Percentiles rank a stretch among this genome's conserved stretches.
Conservation (phyloP, 495 filamentous ascomycete genomes). For the Thermothielavioides terrestris region DNA sequence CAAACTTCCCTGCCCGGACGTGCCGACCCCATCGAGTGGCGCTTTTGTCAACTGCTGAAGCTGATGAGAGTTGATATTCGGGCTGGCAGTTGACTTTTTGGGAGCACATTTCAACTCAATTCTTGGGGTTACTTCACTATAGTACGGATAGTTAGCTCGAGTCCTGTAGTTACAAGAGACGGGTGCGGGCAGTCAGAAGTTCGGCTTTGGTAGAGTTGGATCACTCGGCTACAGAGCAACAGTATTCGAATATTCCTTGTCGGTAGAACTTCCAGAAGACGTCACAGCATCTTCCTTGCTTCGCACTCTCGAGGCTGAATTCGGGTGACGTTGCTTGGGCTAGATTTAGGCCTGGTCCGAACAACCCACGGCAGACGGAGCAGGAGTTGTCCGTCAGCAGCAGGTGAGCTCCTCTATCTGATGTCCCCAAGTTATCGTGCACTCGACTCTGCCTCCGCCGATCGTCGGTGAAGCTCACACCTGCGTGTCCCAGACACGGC, state of each 20-base stretch:
- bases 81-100: no score
- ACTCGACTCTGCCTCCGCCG: no score
- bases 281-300: neutral
- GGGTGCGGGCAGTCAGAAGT: no score
- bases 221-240: neutral
- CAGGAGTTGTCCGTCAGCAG: slow-evolving; percentile 6
- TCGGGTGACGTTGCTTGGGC: slow-evolving; percentile 24
- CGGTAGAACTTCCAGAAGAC: neutral
- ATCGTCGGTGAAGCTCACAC: slow-evolving; percentile 14
- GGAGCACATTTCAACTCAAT: no score
- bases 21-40: slow-evolving; percentile 6
- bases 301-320: no score
- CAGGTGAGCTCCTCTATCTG: neutral
- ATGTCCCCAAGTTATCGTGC: no score
- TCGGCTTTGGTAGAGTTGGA: no score
- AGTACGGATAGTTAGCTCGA: no score
- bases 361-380: slow-evolving; percentile 14
- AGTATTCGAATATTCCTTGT: neutral
- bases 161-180: no score
- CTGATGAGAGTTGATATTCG: no score
- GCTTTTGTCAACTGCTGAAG: neutral
- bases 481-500: slow-evolving; percentile 5
- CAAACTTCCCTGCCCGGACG: slow-evolving; percentile 1
- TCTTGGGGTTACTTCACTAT: no score
- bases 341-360: slow-evolving; percentile 21